Conservation (phyloP, 257 asterid genomes). For the Capsicum chinense region DNA sequence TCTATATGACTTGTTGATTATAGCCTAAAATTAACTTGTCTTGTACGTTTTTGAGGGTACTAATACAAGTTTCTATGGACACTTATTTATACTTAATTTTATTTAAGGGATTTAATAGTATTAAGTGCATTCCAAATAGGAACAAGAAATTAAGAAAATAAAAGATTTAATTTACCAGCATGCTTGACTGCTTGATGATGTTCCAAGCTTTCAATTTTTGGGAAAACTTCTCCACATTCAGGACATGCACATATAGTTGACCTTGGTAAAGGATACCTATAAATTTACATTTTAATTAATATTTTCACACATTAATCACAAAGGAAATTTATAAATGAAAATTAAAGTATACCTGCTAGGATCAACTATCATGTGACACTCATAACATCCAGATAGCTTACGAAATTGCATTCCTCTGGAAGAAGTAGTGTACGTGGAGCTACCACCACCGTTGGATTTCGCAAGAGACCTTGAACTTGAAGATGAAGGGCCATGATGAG, state of each 20-base stretch:
- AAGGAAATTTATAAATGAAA: not conserved
- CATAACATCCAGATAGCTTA: conserved; percentile 91
- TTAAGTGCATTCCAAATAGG: not conserved
- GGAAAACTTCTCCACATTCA: conserved; percentile 90
- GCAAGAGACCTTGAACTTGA: conserved; percentile 44
- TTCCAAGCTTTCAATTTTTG: conserved; percentile 82
- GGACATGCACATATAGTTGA: conserved; percentile 81
- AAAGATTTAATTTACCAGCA: conserved; percentile 65
- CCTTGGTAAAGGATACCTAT: conserved; percentile 80
- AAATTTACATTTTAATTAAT: not conserved
- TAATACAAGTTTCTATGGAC: not conserved
- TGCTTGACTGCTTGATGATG: conserved; percentile 91
- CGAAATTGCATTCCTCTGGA: conserved; percentile 75
- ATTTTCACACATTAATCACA: not conserved
- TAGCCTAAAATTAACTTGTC: no score
- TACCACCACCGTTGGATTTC: conserved; percentile 41
- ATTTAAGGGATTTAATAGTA: not conserved
- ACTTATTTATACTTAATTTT: not conserved
- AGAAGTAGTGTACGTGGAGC: conserved; percentile 40
- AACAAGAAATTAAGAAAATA: not conserved
- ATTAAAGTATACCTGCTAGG: conserved; percentile 59
- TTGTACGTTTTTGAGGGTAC: not conserved
- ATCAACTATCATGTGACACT: conserved; percentile 83
- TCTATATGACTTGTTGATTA: no score
- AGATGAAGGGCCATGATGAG: conserved; percentile 29